Evolutionary conservation across 2,329 filamentous ascomycete species (phyloP).

Genomic region (Canariomyces notabilis): DNA sequence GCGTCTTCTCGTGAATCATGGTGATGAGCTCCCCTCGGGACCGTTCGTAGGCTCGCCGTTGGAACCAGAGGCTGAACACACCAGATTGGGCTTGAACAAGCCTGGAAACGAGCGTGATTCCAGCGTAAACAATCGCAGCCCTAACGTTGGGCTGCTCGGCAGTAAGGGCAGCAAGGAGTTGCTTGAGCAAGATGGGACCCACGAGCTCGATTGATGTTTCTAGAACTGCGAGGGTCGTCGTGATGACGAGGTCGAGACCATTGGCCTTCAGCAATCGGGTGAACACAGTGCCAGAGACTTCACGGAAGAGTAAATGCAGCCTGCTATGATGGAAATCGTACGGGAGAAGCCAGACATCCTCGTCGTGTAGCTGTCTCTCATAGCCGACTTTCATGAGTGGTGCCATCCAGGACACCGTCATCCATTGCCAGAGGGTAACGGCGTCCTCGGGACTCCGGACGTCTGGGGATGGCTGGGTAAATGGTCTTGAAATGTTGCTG

Average conservation of each 20-base stretch:
- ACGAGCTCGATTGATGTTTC: slow-evolving; percentile 53
- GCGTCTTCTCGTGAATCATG: slow-evolving; percentile 75
- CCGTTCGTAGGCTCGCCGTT: slow-evolving; percentile 77
- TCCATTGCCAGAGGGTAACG: slow-evolving; percentile 74
- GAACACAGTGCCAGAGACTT: slow-evolving; percentile 67
- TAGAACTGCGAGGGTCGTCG: slow-evolving; percentile 58
- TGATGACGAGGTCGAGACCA: slow-evolving; percentile 69
- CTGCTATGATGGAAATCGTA: slow-evolving; percentile 77
- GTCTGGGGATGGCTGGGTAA: slow-evolving; percentile 48
- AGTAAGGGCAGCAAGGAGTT: slow-evolving; percentile 63
- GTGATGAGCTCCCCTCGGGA: slow-evolving; percentile 82
- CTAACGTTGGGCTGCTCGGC: slow-evolving; percentile 43
- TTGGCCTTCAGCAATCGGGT: slow-evolving; percentile 68
- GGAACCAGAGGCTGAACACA: slow-evolving; percentile 73
- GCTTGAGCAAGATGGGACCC: slow-evolving; percentile 65
- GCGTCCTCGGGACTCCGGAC: slow-evolving; percentile 77
- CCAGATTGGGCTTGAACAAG: slow-evolving; percentile 59
- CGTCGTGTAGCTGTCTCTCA: slow-evolving; percentile 62
- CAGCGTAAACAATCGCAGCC: slow-evolving; percentile 60
- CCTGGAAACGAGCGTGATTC: slow-evolving; percentile 55
- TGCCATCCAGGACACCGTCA: slow-evolving; percentile 77
- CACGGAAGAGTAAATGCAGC: slow-evolving; percentile 69
- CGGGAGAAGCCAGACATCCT: slow-evolving; percentile 76
- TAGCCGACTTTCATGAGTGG: slow-evolving; percentile 65
- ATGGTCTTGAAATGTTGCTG: slow-evolving; percentile 55